Evolutionary conservation across 768 basidiomycete species (phyloP), one percentile per base, ranked within the genome.

Genomic region (Botryobasidium botryosum): DNA sequence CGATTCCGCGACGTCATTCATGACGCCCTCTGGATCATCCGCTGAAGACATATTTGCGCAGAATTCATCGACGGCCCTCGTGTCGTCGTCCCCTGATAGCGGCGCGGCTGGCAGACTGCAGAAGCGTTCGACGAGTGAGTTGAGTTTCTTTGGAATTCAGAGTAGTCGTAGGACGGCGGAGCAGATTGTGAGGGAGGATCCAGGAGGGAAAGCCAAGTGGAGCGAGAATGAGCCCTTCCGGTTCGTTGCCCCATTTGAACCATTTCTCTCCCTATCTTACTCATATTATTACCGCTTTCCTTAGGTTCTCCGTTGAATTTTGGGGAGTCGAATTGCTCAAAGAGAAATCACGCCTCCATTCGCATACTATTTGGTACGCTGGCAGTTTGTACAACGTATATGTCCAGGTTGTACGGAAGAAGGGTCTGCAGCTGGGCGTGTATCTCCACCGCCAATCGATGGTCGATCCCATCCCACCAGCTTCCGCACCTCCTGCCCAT

Each of bases 361-460:
- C 82, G 6, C 74, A 77, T 44, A 94, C 88, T 2, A 69, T 91
- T 43, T 90, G 84, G 74, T 84, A 88, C 56, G 87, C 81, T 2
- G 90, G 90, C 6, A 85, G 74, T 53, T 64, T 84, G 54, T 90
- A 77, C 67, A 87, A 87, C 51, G 75, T 87, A 2, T 92, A 91
- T 54, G 77, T 90, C 35, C 87, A 92, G 58, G 69, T 88, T 36
- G 77, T 87, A 40, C 72, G 77, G 51, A 85, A 83, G 71, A 91
- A 91, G 58, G 57, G 64, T 15, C 55, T 67, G 2, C 88, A 94
- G 55, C 66, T 92, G 1, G 90, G 90, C 1, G 74, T 92, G 25
- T 92, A 92, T 55, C 68, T 92, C 2, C 85, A 90, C 56, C 70
- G 90, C 6, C 87, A 91, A 59, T 80, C 78, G 18, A 77, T 67